Evolutionary conservation across 345 rosid species (phyloP).

Genomic region (Bruguiera gymnorhiza): DNA sequence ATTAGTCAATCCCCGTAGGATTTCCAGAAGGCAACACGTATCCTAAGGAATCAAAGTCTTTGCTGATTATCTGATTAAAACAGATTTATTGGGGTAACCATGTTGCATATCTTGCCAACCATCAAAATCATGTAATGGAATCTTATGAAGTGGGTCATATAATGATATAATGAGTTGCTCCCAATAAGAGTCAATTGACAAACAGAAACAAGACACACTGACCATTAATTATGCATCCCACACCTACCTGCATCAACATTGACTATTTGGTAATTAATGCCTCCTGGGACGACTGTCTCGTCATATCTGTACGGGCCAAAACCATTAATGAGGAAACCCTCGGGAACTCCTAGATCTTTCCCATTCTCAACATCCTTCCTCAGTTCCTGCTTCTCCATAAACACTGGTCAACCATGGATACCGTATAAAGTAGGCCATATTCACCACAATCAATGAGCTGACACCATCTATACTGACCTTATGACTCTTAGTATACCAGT

Average conservation of each 20-base stretch:
- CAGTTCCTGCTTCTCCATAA: slow-evolving; percentile 48
- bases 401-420: slow-evolving; percentile 6
- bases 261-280: slow-evolving; percentile 57
- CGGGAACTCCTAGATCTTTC: slow-evolving; percentile 61
- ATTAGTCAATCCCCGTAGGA: neutral
- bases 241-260: slow-evolving; percentile 73
- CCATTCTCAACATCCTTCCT: slow-evolving; percentile 67
- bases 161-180: neutral
- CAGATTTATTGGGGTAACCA: neutral
- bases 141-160: neutral
- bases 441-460: slow-evolving; percentile 14
- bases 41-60: neutral
- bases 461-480: slow-evolving; percentile 46
- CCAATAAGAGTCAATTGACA: slow-evolving; percentile 1
- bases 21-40: neutral
- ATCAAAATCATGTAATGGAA: neutral
- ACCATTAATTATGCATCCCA: slow-evolving; percentile 3
- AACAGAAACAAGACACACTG: neutral
- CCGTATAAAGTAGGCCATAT: slow-evolving; percentile 4
- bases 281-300: slow-evolving; percentile 43
- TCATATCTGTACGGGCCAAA: slow-evolving; percentile 74
- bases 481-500: slow-evolving; percentile 49
- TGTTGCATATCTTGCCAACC: too few relatives aligned
- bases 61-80: neutral
- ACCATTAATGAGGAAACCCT: slow-evolving; percentile 76